Evolutionary conservation across 495 filamentous ascomycete species (phyloP), one percentile per base, ranked within the genome.

Genomic region (Xylaria curta): DNA sequence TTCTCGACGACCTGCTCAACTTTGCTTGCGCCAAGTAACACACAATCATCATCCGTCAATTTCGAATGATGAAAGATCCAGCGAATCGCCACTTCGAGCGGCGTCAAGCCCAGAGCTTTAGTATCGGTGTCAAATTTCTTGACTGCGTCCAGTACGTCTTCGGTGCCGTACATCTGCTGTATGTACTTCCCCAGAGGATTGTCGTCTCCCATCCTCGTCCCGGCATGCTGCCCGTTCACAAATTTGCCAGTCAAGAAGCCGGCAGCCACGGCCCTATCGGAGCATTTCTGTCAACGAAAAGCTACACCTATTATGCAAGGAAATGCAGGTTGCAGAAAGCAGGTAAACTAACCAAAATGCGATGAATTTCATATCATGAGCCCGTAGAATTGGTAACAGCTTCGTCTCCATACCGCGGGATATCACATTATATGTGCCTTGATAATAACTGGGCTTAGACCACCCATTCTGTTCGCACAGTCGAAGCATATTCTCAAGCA

Each of bases 61-160:
- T 73, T 75, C 6, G 85, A 87, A 71, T 91, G 81, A 73, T 86
- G 87, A 26, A 81, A 76, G 4, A 89, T 75, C 89, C 89, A 91
- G 17, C 89, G 79, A 74, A 87, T 85, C 17, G 87, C 86, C 38
- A 91, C 75, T 56, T 86, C 86, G 10, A 84, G 81, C 72, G 86
- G 84, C 26, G 76, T 67, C 19, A 85, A 72, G 0, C 87, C 87
- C n/a, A 78, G 77, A n/a, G 81, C 77, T 56, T 75, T 72, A 0
- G 85, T 78, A 61, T 87, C 85, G 0, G 67, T 63, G 21, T 78
- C 85, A 85, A 87, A 90, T 21, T 81, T 71, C 15, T 77, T 77
- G 12, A 88, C 74, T 12, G 82, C 85, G 12, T 77, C 73, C 3
- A 81, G 66, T 47, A 84, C 73, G 0, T 69, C 62, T 7, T 78